Evolutionary conservation across 345 rosid species (phyloP).

Genomic region (Raphanus raphanistrum): DNA sequence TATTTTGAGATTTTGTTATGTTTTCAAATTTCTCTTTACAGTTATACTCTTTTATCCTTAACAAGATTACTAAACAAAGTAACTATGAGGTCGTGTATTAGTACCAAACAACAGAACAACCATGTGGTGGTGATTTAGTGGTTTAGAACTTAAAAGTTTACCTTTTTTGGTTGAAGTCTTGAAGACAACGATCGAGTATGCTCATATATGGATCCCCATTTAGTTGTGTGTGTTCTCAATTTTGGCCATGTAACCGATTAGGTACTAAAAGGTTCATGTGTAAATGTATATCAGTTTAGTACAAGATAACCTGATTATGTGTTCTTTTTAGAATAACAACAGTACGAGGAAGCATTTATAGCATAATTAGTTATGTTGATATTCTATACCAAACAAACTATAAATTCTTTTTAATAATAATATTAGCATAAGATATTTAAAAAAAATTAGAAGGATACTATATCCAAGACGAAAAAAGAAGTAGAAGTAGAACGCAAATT

Average conservation of each 20-base stretch:
- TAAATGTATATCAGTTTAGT: background rate
- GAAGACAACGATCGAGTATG: background rate
- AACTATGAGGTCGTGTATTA: background rate
- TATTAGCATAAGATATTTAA: background rate
- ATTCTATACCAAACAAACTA: constrained; percentile 5
- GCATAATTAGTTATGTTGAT: background rate
- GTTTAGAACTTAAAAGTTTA: background rate
- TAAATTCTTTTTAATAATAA: background rate
- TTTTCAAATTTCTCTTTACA: constrained; percentile 11
- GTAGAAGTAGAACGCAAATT: background rate
- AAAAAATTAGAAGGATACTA: background rate
- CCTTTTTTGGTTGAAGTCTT: background rate
- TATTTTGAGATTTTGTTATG: constrained; percentile 15
- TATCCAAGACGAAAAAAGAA: background rate
- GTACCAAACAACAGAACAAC: background rate
- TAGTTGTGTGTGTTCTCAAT: background rate
- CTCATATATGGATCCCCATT: background rate
- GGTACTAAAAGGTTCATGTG: background rate
- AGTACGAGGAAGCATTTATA: background rate
- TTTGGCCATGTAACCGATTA: background rate
- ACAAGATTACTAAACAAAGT: background rate
- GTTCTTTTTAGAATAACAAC: background rate
- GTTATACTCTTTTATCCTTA: background rate
- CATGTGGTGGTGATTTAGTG: background rate
- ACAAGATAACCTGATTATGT: too few species aligned